Base-by-base conservation (phyloP, 1,139 yeast species). In the Keqinozyma sinolaborantium region DNA sequence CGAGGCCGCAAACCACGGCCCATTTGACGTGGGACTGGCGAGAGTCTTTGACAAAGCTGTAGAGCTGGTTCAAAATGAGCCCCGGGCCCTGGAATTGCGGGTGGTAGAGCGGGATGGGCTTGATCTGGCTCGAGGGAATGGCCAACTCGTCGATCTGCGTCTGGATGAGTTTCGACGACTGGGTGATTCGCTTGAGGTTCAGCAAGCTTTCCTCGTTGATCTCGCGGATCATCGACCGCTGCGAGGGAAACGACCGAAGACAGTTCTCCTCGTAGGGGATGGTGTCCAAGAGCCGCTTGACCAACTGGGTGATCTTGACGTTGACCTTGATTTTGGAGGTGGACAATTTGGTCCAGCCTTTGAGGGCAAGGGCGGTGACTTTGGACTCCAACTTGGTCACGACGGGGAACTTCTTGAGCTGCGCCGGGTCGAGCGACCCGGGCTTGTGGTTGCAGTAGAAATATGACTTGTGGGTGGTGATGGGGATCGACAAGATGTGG, bases 381-480 rank as follows among this genome's bases (percentile, higher is more conserved):
- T 63, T 70, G 16, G 51, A 42, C 37, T 73, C 79, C 2, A 65
- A 26, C 28, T 65, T 59, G 32, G 58, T 53, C 4, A 68, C 42
- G 35, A 54, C 40, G 4, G 73, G 70, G 31, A 60, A 48, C 20
- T 50, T 48, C 14, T 53, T 42, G 20, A 47, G 35, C 36, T 64
- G 68, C 6, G 53, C 39, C 14, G 48, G 35, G 31, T 52, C 47
- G 19, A 67, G 50, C 2, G 53, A 34, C 6, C 51, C 36, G 1
- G 70, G 68, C 26, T 68, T 60, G 47, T 79, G 83, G 48, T 77
- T 73, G 53, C 82, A 81, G 47, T 78, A 74, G 10, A 82, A 54
- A 48, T 67, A 82, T 4, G 81, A 70, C 38, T 68, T 69, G 29
- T 63, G 52, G 3, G 74, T 63, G 4, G 85, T 79, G 14, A 83